Evolutionary conservation across 2,329 filamentous ascomycete genomes (phyloP), one percentile per base, ranked within the genome.

Genomic region (Emmonsia crescens): DNA sequence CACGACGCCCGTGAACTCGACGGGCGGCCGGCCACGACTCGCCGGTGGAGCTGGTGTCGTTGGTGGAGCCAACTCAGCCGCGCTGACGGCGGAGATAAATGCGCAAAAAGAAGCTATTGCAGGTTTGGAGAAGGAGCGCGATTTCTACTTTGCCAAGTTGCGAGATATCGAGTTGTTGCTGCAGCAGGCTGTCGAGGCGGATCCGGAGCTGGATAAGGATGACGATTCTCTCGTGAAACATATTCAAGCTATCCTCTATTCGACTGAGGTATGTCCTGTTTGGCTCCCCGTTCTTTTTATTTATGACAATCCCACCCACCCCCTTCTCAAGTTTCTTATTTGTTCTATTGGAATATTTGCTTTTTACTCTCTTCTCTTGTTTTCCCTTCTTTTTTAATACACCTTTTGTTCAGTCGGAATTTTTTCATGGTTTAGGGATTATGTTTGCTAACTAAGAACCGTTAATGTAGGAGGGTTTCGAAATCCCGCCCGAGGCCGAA

Each of bases 111-210:
- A 97, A 79, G 96, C 91, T 0, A 93, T 99, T n/a, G 82, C 85
- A 14, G 94, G 94, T 1, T 82, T 99, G 49, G 94, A 99, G 82
- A 88, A 94, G 69, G 94, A 99, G 80, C 85, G 94, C 57, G 94
- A 99, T 75, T 99, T 99, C 75, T 99, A 99, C 82, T 99, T 99
- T 78, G 95, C 90, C 83, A 99, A 99, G 82, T 83, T 99, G 66
- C 85, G 94, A 63, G 94, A 99, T 73, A 99, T 99, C 69, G 94
- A 99, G 78, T 80, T 99, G 66, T 80, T 99, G 70, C 84, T 99
- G 61, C 94, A 99, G 79, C 89, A 90, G 71, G 91, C 92, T 12
- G 88, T 95, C 71, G 94, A 99, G 69, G 89, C 91, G 65, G 89
- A 96, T 67, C 92, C 92, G 0, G 88, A 96, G 77, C 79, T 97